These are phyloP conservation scores for Didymella keratinophila DNA, from an alignment of 2,329 filamentous ascomycete genomes.

Conservation along the genomic window DNA sequence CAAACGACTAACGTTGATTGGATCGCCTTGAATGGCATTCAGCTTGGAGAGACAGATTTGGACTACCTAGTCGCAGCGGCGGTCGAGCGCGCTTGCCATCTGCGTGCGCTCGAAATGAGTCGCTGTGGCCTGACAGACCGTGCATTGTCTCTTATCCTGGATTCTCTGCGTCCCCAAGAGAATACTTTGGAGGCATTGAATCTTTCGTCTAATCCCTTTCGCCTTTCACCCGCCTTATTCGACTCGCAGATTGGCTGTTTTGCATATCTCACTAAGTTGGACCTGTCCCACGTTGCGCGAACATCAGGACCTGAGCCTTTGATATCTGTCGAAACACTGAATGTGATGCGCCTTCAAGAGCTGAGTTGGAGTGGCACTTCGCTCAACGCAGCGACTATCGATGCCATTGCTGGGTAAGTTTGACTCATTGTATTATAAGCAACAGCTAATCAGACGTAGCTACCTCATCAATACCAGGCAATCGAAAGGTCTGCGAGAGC, in stretches of 20 bases:
- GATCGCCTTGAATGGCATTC: conserved; percentile 73
- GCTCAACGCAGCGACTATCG: conserved; percentile 68
- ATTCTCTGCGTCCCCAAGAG: conserved; percentile 70
- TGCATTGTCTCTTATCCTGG: conserved; percentile 68
- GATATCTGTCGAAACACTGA: conserved; percentile 70
- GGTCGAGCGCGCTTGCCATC: conserved; percentile 68
- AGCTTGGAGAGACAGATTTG: conserved; percentile 74
- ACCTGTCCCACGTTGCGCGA: conserved; percentile 70
- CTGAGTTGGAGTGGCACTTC: conserved; percentile 69
- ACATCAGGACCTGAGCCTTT: conserved; percentile 70
- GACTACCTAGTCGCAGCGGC: conserved; percentile 73
- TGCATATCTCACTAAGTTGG: conserved; percentile 69
- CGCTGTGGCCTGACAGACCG: conserved; percentile 68
- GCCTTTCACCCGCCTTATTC: conserved; percentile 69
- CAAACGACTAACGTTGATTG: conserved; percentile 75
- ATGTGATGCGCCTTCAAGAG: conserved; percentile 73
- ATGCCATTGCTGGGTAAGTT: conserved; percentile 62
- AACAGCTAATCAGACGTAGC: conserved; percentile 39
- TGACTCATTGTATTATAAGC: not conserved
- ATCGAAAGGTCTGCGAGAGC: conserved; percentile 66
- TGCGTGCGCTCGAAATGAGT: conserved; percentile 72
- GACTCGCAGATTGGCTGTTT: conserved; percentile 73
- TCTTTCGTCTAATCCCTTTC: conserved; percentile 71
- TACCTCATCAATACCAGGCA: conserved; percentile 67
- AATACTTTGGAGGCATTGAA: conserved; percentile 72